Evolutionary conservation across 2,329 filamentous ascomycete species (phyloP).

Genomic region (Harringtonia aguacate): DNA sequence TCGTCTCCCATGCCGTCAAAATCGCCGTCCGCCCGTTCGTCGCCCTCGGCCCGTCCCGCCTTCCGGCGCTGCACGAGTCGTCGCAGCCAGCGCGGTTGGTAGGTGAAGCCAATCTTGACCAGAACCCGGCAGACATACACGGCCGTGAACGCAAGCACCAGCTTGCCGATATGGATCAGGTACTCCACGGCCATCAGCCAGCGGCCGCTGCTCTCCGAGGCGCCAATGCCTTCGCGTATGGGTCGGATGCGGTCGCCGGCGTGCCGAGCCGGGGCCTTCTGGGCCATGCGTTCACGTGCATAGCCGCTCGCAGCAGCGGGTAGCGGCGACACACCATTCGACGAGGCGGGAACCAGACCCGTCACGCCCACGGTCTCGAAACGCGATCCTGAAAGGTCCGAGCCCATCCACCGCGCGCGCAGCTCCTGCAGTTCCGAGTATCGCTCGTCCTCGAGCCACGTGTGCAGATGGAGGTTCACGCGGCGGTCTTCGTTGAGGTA

Average conservation of each 20-base stretch:
- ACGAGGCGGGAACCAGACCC: slow-evolving; percentile 43
- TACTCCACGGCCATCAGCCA: slow-evolving; percentile 72
- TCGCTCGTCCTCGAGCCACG: slow-evolving; percentile 87
- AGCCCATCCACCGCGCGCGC: slow-evolving; percentile 37
- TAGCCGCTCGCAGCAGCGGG: slow-evolving; percentile 43
- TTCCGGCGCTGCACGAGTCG: slow-evolving; percentile 34
- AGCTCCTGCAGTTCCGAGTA: slow-evolving; percentile 62
- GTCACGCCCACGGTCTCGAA: slow-evolving; percentile 44
- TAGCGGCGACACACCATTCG: slow-evolving; percentile 21
- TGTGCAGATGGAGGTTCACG: slow-evolving; percentile 63
- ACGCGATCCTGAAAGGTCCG: slow-evolving; percentile 33
- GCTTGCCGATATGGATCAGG: slow-evolving; percentile 59
- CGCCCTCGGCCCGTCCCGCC: slow-evolving; percentile 10
- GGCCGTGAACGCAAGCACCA: slow-evolving; percentile 49
- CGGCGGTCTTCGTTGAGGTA: slow-evolving; percentile 80
- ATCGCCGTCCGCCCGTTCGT: slow-evolving; percentile 7
- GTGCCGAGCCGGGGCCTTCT: slow-evolving; percentile 39
- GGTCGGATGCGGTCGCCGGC: slow-evolving; percentile 28
- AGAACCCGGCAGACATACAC: slow-evolving; percentile 43
- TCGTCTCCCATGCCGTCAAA: background rate
- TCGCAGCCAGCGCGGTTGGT: slow-evolving; percentile 54
- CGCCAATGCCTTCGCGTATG: slow-evolving; percentile 58
- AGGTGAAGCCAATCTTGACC: slow-evolving; percentile 46
- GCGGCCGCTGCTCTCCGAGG: slow-evolving; percentile 65
- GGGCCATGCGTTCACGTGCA: slow-evolving; percentile 57